Evolutionary conservation across 495 filamentous ascomycete genomes (phyloP).

Genomic region (Penicillium silybi): DNA sequence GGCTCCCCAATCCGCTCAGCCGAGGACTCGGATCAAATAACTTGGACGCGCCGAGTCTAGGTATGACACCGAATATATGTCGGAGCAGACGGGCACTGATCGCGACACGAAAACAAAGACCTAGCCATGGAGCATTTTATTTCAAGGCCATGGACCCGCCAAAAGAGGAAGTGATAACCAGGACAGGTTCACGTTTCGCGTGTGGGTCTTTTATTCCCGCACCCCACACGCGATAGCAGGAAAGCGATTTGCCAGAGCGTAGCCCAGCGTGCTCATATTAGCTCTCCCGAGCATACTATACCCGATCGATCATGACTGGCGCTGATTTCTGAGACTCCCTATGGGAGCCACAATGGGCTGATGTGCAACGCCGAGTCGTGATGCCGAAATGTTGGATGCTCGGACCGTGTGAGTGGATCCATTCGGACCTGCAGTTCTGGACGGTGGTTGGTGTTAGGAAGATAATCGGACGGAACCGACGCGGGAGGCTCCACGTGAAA

Average conservation of each 20-base stretch:
- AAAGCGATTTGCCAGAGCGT: background rate
- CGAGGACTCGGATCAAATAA: background rate
- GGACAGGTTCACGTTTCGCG: background rate
- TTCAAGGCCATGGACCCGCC: background rate
- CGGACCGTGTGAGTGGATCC: background rate
- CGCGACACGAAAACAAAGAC: background rate
- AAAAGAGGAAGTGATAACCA: background rate
- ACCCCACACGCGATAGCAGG: background rate
- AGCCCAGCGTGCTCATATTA: background rate
- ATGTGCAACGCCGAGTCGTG: background rate
- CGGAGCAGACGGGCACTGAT: background rate
- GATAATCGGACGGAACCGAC: background rate
- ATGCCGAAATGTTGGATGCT: background rate
- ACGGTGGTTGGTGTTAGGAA: background rate
- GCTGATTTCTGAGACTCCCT: background rate
- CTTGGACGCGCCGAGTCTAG: background rate
- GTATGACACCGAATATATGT: background rate
- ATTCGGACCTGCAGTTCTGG: background rate
- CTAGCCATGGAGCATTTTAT: background rate
- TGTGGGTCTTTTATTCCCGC: background rate
- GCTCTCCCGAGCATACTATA: background rate
- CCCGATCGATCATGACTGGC: background rate
- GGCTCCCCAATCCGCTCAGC: background rate
- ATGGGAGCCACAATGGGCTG: background rate
- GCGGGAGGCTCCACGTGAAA: constrained; percentile 8